Evolutionary conservation across 192 early-diverging fungal genomes (phyloP).

Genomic region (Lunasporangiospora selenospora): DNA sequence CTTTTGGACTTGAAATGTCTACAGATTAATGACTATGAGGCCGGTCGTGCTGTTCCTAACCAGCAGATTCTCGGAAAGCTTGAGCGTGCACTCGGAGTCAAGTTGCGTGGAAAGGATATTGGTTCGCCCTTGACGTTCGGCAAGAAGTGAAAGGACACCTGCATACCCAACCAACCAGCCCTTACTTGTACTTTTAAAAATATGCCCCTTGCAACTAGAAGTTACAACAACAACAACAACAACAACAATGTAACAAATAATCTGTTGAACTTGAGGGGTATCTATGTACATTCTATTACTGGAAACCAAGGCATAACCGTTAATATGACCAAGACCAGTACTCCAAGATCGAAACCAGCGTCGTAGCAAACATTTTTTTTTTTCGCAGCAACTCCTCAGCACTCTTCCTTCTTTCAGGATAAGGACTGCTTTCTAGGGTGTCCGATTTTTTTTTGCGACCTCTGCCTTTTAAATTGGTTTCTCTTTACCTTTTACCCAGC

Average conservation of each 20-base stretch:
- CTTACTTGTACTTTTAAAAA: too few species aligned
- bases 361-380: too few species aligned
- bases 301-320: not conserved
- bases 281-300: slow-evolving; percentile 4
- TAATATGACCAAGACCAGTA: not conserved
- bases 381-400: not conserved
- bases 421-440: not conserved
- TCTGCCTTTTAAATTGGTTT: not conserved
- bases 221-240: not conserved
- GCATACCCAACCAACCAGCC: too few species aligned
- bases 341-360: not conserved
- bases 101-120: slow-evolving; percentile 80
- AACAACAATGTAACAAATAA: not conserved
- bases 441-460: not conserved
- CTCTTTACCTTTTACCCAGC: not conserved
- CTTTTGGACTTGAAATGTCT: not conserved
- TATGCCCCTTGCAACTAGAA: not conserved
- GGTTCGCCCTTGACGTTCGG: slow-evolving; percentile 62
- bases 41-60: slow-evolving; percentile 82
- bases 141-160: slow-evolving; percentile 49
- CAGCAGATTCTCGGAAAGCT: slow-evolving; percentile 87
- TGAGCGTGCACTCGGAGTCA: slow-evolving; percentile 86
- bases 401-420: not conserved
- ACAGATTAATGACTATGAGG: slow-evolving; percentile 86
- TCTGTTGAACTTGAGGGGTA: not conserved